Evolutionary conservation across 306 rosid genomes (phyloP).

Genomic region (Casuarina cunninghamiana): DNA sequence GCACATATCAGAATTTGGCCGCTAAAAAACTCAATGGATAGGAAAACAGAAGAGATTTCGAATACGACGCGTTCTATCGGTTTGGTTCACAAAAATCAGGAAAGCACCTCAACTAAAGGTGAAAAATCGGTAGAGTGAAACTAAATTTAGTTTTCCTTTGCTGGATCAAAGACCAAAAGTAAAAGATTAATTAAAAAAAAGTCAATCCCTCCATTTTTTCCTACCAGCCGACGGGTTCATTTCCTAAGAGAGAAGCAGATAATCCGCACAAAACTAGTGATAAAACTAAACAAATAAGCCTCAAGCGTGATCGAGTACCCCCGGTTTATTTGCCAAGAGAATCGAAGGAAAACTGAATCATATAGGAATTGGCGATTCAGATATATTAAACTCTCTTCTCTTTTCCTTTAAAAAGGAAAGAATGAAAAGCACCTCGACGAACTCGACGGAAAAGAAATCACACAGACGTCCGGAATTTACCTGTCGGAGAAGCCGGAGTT

Average conservation of each 20-base stretch:
- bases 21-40: background rate
- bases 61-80: background rate
- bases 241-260: background rate
- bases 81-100: background rate
- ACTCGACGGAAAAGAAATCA: too few relatives aligned
- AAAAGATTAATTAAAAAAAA: background rate
- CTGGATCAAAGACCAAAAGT: background rate
- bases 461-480: conserved; percentile 3
- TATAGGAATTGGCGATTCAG: background rate
- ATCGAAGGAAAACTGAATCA: background rate
- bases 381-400: background rate
- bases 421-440: background rate
- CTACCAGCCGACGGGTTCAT: background rate
- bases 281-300: background rate
- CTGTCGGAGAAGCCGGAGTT: conserved; percentile 3
- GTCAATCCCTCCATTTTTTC: background rate
- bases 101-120: background rate
- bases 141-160: background rate
- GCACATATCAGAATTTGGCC: conserved; percentile 12
- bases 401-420: background rate
- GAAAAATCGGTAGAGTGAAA: background rate
- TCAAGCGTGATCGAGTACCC: background rate
- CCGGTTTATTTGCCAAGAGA: background rate
- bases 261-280: background rate
- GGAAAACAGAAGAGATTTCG: background rate